Evolutionary conservation across 805 yeast genomes (phyloP).

Genomic region (Isabelozyma gotoi): DNA sequence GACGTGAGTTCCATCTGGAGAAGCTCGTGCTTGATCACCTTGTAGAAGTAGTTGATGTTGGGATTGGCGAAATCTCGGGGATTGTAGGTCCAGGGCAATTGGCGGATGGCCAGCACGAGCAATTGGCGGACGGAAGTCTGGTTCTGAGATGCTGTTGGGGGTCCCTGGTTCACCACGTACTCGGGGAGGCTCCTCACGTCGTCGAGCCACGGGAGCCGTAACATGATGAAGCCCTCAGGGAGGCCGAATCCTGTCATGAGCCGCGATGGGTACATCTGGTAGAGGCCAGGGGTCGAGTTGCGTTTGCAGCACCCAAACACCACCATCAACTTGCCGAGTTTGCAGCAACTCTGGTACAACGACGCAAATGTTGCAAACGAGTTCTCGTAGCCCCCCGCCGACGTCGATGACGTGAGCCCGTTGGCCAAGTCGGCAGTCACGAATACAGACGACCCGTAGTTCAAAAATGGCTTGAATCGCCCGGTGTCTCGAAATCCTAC

Average conservation of each 20-base stretch:
- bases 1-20: conserved; percentile 43
- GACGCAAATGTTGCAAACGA: conserved; percentile 69
- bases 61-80: conserved; percentile 68
- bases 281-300: conserved; percentile 55
- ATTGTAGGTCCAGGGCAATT: conserved; percentile 48
- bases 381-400: conserved; percentile 49
- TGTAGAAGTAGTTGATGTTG: conserved; percentile 62
- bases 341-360: conserved; percentile 58
- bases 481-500: conserved; percentile 61
- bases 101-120: conserved; percentile 23
- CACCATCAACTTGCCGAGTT: conserved; percentile 56
- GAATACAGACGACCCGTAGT: conserved; percentile 55
- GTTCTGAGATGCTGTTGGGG: conserved; percentile 7
- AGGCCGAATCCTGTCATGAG: conserved; percentile 19
- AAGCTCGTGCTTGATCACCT: conserved; percentile 61
- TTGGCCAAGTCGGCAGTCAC: conserved; percentile 62
- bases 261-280: conserved; percentile 58
- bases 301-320: conserved; percentile 67
- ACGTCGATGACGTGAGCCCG: conserved; percentile 23
- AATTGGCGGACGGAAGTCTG: conserved; percentile 8
- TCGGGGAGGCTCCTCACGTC: conserved; percentile 70
- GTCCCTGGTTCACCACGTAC: conserved; percentile 11
- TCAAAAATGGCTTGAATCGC: conserved; percentile 51
- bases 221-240: conserved; percentile 74
- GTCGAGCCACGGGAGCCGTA: conserved; percentile 71